Conservation (phyloP, 257 asterid genomes). For the Capsicum pubescens region DNA sequence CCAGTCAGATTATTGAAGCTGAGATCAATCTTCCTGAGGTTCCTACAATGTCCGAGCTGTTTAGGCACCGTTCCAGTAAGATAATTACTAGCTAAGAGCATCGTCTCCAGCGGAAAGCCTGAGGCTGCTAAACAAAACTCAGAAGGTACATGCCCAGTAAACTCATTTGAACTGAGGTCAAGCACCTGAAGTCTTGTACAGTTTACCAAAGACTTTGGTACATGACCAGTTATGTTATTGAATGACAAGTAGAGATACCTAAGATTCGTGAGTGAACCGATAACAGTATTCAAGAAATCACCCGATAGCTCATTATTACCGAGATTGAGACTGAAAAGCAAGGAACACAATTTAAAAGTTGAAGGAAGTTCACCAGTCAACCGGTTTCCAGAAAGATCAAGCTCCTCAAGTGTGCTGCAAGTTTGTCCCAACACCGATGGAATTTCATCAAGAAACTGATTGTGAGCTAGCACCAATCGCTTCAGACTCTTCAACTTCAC, state of each 20-base stretch:
- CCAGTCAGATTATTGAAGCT: constrained; percentile 76
- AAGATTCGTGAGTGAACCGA: constrained; percentile 65
- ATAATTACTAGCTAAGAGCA: constrained; percentile 67
- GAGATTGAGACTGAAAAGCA: constrained; percentile 62
- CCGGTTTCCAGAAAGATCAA: constrained; percentile 74
- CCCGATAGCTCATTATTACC: constrained; percentile 82
- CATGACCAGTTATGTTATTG: constrained; percentile 74
- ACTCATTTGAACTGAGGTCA: constrained; percentile 77
- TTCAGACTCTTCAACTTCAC: constrained; percentile 61
- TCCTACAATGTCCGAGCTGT: constrained; percentile 64
- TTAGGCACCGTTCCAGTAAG: constrained; percentile 71
- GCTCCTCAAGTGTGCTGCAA: constrained; percentile 67
- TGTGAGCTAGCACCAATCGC: constrained; percentile 55
- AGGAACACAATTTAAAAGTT: constrained; percentile 56
- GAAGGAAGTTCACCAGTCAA: constrained; percentile 74
- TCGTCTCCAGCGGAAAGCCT: constrained; percentile 55
- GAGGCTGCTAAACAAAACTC: constrained; percentile 56
- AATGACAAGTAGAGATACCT: constrained; percentile 55
- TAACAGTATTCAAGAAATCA: constrained; percentile 62
- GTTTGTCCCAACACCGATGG: constrained; percentile 59
- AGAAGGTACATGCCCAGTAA: constrained; percentile 73
- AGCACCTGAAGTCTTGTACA: constrained; percentile 64
- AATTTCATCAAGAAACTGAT: constrained; percentile 65
- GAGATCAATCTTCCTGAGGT: constrained; percentile 65
- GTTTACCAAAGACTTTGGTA: constrained; percentile 65